Percentiles rank a stretch among this genome's conserved stretches.
Evolutionary conservation across 169 alveolate genomes (phyloP).

Genomic region (Plasmodium inui): DNA sequence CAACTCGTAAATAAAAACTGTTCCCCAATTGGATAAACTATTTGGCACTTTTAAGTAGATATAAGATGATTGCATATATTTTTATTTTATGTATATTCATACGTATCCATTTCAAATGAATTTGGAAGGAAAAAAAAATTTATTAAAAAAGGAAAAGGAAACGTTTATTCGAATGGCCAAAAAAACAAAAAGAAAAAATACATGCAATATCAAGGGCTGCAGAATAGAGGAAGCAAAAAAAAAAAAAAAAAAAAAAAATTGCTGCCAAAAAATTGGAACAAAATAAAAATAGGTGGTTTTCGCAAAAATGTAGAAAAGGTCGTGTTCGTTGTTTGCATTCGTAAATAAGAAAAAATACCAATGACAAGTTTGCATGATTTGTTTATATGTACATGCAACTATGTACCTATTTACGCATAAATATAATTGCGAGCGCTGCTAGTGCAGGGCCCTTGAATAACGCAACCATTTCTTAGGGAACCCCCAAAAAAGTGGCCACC

Average conservation of each 20-base stretch:
- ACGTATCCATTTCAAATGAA: not conserved
- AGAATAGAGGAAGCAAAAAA: not conserved
- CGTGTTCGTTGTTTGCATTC: not conserved
- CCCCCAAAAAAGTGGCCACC: not conserved
- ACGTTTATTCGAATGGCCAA: not conserved
- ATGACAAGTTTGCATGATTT: not conserved
- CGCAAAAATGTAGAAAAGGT: not conserved
- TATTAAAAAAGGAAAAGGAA: not conserved
- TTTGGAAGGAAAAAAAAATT: not conserved
- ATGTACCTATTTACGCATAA: not conserved
- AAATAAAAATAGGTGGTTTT: not conserved
- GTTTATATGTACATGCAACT: not conserved
- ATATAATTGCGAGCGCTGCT: not conserved
- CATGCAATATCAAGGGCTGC: not conserved
- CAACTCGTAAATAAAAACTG: not conserved
- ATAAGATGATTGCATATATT: not conserved
- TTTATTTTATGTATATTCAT: not conserved
- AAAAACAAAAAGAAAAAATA: too few species aligned
- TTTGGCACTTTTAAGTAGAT: not conserved
- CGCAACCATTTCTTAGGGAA: not conserved
- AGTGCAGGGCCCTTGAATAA: not conserved
- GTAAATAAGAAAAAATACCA: not conserved
- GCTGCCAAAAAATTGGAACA: not conserved
- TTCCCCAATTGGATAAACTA: not conserved
- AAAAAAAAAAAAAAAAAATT: not conserved